Conservation (phyloP, 108 stramenopile genomes). For the Fistulifera solaris region DNA sequence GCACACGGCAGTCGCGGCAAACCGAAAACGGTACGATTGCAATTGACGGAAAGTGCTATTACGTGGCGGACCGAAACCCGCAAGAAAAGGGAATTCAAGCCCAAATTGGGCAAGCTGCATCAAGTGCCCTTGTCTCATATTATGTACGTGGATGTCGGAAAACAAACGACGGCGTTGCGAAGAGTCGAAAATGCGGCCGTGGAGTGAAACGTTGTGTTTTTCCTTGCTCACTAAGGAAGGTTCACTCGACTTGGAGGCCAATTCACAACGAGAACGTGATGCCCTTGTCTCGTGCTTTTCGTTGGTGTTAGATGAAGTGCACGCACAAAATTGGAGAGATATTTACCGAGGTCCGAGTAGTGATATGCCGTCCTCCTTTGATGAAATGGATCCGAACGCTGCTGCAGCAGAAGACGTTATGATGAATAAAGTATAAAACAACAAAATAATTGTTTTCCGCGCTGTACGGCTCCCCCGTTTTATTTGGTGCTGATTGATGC, state of each 20-base stretch:
- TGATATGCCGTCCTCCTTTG: constrained; percentile 82
- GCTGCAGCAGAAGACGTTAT: too few relatives aligned
- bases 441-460: too few relatives aligned
- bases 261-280: constrained; percentile 66
- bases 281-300: constrained; percentile 75
- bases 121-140: constrained; percentile 78
- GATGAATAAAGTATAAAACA: too few relatives aligned
- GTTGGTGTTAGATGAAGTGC: constrained; percentile 79
- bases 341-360: constrained; percentile 73
- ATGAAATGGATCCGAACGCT: constrained; percentile 36
- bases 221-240: constrained; percentile 81
- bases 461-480: too few relatives aligned
- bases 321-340: constrained; percentile 86
- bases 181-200: constrained; percentile 76
- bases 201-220: constrained; percentile 63
- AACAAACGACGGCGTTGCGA: constrained; percentile 76
- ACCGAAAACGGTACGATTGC: constrained; percentile 75
- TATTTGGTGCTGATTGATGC: too few relatives aligned
- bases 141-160: constrained; percentile 85
- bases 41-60: constrained; percentile 67
- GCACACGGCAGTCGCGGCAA: constrained; percentile 78
- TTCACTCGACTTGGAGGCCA: constrained; percentile 74
- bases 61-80: constrained; percentile 80
- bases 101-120: constrained; percentile 77
- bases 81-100: constrained; percentile 46